Base-by-base conservation (phyloP, 2,329 filamentous ascomycete genomes). In the Metarhizium sp. region DNA sequence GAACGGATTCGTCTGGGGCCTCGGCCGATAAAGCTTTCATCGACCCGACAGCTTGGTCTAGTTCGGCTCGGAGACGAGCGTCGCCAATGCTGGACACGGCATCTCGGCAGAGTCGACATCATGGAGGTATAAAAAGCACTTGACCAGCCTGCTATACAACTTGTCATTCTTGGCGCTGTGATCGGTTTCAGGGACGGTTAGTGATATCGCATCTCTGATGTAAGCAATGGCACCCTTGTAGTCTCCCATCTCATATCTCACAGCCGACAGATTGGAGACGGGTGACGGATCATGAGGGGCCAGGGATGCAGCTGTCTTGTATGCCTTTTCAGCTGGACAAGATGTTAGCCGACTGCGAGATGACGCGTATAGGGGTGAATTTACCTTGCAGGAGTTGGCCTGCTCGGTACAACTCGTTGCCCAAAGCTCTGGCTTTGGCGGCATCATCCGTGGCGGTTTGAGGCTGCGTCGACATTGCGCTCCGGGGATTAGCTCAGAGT, bases 261-360 rank as follows among this genome's bases (percentile, higher is more conserved):
- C 55, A 32, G 55, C 52, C 16, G 55, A 54, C 18, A 54, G 43
- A 38, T 52, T 51, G 18, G 55, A 54, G n/a, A 57, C 16, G 30
- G 55, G 52, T 13, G 29, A 50, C 11, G 48, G 32, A 18, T 57
- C 55, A 20, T 48, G 29, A 6, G 55, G 52, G 29, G 38, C 55
- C 4, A 57, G 55, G 6, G 25, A 42, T 2, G 48, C 52, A 2
- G 55, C 55, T 18, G 30, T 18, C 20, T 57, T 45, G 25, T 57
- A 57, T 14, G 55, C 55, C 20, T 43, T 48, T 54, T 57, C 38
- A 10, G 55, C 55, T 57, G 20, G 43, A 25, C 3, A 29, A 30
- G 7, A 30, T 30, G 45, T 48, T 6, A 48, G 13, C 30, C 14
- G 2, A 16, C 13, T 48, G 45, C 25, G 25, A 48, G 13, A 48